Percentiles rank a stretch among this genome's conserved stretches.
phyloP scores from a whole-genome alignment of 2,329 filamentous ascomycete genomes.

The Achaetomium macrosporum region DNA sequence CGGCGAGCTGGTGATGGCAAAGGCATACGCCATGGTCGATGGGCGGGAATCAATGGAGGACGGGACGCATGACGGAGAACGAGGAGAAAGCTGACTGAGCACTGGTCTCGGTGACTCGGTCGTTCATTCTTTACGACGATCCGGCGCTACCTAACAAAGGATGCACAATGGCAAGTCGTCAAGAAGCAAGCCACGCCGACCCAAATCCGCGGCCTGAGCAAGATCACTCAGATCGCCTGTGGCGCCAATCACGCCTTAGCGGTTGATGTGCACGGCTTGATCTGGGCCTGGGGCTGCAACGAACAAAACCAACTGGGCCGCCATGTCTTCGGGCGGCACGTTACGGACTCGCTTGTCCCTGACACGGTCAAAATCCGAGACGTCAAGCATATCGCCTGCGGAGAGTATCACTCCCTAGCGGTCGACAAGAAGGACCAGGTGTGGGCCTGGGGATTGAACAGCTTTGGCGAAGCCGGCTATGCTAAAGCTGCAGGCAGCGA shows the following conservation, averaged over 20 bases:
- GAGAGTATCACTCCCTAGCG: background rate
- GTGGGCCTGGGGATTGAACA: slow-evolving; percentile 1
- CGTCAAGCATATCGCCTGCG: background rate
- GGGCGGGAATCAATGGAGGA: no score
- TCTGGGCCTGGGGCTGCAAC: background rate
- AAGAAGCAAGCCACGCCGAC: background rate
- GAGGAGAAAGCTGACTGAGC: no score
- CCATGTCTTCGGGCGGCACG: background rate
- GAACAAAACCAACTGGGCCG: background rate
- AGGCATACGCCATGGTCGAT: no score
- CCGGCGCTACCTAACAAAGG: no score
- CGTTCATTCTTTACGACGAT: no score
- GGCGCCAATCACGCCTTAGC: background rate
- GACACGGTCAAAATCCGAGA: background rate
- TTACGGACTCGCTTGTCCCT: background rate
- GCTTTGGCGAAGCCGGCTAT: background rate
- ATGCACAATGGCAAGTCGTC: no score
- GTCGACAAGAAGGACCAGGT: background rate
- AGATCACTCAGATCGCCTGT: background rate
- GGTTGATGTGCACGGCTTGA: background rate
- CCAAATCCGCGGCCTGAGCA: background rate
- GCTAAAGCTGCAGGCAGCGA: background rate
- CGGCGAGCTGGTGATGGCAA: no score
- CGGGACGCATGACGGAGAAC: no score
- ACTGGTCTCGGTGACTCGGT: no score